Conservation (phyloP, 805 yeast species). For the Ogataea paradorogensis region DNA sequence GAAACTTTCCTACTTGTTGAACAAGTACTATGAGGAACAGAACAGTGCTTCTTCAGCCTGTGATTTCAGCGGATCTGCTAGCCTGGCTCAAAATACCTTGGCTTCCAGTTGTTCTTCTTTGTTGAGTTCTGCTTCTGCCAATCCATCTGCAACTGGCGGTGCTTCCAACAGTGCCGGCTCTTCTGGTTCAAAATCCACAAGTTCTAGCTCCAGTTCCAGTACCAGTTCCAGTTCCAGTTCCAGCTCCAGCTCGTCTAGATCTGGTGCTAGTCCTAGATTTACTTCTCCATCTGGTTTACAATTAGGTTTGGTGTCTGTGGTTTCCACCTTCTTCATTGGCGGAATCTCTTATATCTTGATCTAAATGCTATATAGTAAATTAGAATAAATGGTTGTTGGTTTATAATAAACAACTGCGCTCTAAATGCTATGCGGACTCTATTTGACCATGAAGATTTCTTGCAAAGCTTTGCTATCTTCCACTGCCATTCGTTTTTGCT, state of each 20-base stretch:
- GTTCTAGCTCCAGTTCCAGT: slow-evolving; percentile 15
- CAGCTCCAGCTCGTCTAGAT: slow-evolving; percentile 6
- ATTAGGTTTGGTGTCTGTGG: slow-evolving; percentile 34
- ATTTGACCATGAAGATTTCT: slow-evolving; percentile 83
- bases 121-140: slow-evolving; percentile 42
- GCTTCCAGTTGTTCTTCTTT: slow-evolving; percentile 47
- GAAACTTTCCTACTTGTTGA: slow-evolving; percentile 63
- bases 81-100: slow-evolving; percentile 37
- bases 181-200: slow-evolving; percentile 12
- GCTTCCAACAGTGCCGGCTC: slow-evolving; percentile 10
- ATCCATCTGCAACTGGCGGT: slow-evolving; percentile 34
- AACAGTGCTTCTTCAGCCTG: slow-evolving; percentile 52
- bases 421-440: slow-evolving; percentile 8
- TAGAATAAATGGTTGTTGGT: slow-evolving; percentile 3
- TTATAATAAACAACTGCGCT: slow-evolving; percentile 4
- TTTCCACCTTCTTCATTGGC: slow-evolving; percentile 40
- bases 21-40: slow-evolving; percentile 56
- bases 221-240: slow-evolving; percentile 10
- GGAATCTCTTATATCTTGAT: slow-evolving; percentile 41
- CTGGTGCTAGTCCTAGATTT: slow-evolving; percentile 15
- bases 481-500: slow-evolving; percentile 87
- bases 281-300: slow-evolving; percentile 21
- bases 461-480: slow-evolving; percentile 85
- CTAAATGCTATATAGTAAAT: slow-evolving; percentile 3
- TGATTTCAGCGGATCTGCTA: slow-evolving; percentile 68